These are phyloP conservation scores for Trichoderma atrobrunneum DNA, from an alignment of 2,329 filamentous ascomycete genomes.

Conservation along the genomic window DNA sequence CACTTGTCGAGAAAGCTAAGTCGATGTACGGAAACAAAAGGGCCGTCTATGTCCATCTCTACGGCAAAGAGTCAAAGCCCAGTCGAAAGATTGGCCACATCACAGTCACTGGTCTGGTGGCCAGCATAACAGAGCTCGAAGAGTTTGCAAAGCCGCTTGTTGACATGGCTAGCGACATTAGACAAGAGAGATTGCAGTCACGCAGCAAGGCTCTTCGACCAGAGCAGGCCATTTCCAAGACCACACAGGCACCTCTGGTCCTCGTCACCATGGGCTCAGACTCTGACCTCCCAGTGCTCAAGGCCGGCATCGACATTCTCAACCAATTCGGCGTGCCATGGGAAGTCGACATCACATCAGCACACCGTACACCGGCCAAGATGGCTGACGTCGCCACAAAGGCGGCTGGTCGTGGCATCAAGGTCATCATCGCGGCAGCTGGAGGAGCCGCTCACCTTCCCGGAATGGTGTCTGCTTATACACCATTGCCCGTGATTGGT, in stretches of 20 bases:
- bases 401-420: slow-evolving; percentile 63
- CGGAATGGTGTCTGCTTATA: slow-evolving; percentile 72
- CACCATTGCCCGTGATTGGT: slow-evolving; percentile 71
- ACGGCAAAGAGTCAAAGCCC: slow-evolving; percentile 85
- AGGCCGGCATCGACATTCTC: slow-evolving; percentile 63
- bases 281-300: slow-evolving; percentile 68
- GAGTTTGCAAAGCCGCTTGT: slow-evolving; percentile 65
- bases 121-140: slow-evolving; percentile 59
- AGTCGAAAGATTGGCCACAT: slow-evolving; percentile 95
- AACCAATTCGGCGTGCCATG: slow-evolving; percentile 69
- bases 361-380: slow-evolving; percentile 68
- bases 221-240: slow-evolving; percentile 22
- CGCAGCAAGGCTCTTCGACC: slow-evolving; percentile 39
- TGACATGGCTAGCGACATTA: slow-evolving; percentile 58
- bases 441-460: slow-evolving; percentile 72
- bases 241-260: slow-evolving; percentile 53
- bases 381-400: slow-evolving; percentile 66
- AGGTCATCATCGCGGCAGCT: slow-evolving; percentile 72
- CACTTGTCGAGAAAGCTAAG: slow-evolving; percentile 47
- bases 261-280: slow-evolving; percentile 83
- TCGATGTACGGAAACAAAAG: slow-evolving; percentile 43
- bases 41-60: slow-evolving; percentile 71
- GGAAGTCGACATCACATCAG: slow-evolving; percentile 73
- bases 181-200: slow-evolving; percentile 50
- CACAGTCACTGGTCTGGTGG: slow-evolving; percentile 69